A percentile compares a stretch with the other conserved stretches of the same genome.
Conservation (phyloP, 2,329 filamentous ascomycete genomes). For the Sporothrix phasma region DNA sequence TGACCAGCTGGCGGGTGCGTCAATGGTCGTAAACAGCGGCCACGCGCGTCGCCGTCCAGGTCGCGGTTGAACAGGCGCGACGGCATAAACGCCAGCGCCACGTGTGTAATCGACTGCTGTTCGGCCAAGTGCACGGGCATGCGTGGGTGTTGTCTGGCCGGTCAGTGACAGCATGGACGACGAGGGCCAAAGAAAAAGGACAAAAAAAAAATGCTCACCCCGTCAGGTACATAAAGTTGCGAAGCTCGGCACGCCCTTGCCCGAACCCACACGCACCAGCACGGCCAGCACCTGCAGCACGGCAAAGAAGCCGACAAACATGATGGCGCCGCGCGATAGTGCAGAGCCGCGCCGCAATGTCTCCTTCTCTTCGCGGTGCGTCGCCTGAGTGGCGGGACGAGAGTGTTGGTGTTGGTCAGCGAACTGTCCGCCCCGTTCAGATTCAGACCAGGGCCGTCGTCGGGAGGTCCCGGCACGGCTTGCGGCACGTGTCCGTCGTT, state of each 20-base stretch:
- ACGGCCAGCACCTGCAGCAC: slow-evolving; percentile 2
- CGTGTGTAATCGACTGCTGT: slow-evolving; percentile 41
- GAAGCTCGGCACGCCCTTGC: not conserved
- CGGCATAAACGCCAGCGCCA: slow-evolving; percentile 48
- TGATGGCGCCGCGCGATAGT: not conserved
- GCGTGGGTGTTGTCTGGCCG: slow-evolving; percentile 28
- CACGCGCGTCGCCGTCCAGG: slow-evolving; percentile 31
- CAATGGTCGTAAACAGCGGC: slow-evolving; percentile 45
- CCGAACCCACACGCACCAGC: not conserved
- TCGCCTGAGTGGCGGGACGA: too few species aligned
- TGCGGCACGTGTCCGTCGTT: not conserved
- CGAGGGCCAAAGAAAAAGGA: too few species aligned
- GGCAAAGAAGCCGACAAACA: slow-evolving; percentile 1
- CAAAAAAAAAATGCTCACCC: slow-evolving; percentile 28
- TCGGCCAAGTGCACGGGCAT: slow-evolving; percentile 29
- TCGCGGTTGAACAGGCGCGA: slow-evolving; percentile 42
- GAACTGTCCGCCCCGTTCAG: too few species aligned
- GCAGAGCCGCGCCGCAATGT: too few species aligned
- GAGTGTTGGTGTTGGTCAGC: not conserved
- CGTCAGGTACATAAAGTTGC: slow-evolving; percentile 41
- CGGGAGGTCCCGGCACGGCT: too few species aligned
- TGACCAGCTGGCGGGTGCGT: slow-evolving; percentile 38
- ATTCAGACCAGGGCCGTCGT: not conserved
- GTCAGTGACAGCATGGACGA: not conserved
- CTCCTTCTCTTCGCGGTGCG: not conserved